These are phyloP conservation scores for Termitomyces sp. DNA, from an alignment of 1,284 basidiomycete species.

Conservation along the genomic window DNA sequence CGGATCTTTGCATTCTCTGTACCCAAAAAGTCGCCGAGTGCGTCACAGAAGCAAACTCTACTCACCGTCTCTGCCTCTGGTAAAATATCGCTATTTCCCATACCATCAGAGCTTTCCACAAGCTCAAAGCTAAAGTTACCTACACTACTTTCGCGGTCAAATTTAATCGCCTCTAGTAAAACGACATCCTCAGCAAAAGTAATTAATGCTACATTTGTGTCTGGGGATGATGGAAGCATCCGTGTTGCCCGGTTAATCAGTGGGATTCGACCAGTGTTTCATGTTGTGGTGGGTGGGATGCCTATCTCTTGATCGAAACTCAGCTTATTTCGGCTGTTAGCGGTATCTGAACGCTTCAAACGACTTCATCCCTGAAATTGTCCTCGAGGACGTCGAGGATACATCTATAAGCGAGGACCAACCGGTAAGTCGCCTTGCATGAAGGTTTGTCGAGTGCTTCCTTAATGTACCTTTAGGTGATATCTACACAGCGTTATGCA, in stretches of 20 bases:
- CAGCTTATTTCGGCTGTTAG: slow-evolving; percentile 26
- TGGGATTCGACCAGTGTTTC: slow-evolving; percentile 66
- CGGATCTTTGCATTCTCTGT: slow-evolving; percentile 47
- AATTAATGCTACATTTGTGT: slow-evolving; percentile 44
- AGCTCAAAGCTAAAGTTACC: slow-evolving; percentile 40
- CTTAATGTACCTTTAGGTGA: slow-evolving; percentile 19
- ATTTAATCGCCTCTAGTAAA: slow-evolving; percentile 39
- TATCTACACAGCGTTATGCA: slow-evolving; percentile 54
- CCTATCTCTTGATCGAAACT: not conserved
- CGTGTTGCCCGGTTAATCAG: slow-evolving; percentile 59
- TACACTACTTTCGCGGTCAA: slow-evolving; percentile 48
- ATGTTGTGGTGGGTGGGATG: slow-evolving; percentile 42
- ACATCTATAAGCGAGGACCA: slow-evolving; percentile 6
- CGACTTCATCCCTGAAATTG: slow-evolving; percentile 53
- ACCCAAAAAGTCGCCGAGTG: slow-evolving; percentile 18
- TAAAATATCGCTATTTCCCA: slow-evolving; percentile 59
- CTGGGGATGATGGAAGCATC: slow-evolving; percentile 42
- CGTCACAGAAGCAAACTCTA: slow-evolving; percentile 37
- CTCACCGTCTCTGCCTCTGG: slow-evolving; percentile 64
- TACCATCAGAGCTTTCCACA: slow-evolving; percentile 45
- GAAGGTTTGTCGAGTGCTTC: not conserved
- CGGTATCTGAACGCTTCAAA: slow-evolving; percentile 52
- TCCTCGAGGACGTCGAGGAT: slow-evolving; percentile 36
- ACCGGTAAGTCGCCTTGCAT: slow-evolving; percentile 7
- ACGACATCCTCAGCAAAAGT: slow-evolving; percentile 38